Evolutionary conservation across 495 filamentous ascomycete genomes (phyloP).

Genomic region (Aspergillus leporis): DNA sequence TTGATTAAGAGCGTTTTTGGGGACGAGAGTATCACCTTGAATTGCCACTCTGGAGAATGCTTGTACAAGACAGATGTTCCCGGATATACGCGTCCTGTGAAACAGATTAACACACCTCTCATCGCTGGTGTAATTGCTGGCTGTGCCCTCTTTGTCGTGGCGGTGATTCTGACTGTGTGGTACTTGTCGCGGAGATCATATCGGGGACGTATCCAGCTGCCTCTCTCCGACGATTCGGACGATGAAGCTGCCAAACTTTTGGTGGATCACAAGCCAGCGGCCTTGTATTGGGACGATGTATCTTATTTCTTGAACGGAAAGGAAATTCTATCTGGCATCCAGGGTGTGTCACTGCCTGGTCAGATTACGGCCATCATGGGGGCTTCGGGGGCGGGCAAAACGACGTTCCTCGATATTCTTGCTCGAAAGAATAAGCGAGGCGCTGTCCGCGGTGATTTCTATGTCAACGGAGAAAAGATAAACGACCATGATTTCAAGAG

Average conservation of each 20-base stretch:
- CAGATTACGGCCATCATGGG: constrained; percentile 98
- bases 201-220: constrained; percentile 70
- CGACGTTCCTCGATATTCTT: constrained; percentile 94
- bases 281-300: constrained; percentile 85
- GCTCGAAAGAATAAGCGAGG: constrained; percentile 98
- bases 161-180: constrained; percentile 80
- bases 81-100: constrained; percentile 83
- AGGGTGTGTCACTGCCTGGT: constrained; percentile 82
- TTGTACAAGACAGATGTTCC: constrained; percentile 88
- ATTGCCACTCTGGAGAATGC: constrained; percentile 87
- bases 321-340: constrained; percentile 77
- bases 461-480: constrained; percentile 90
- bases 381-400: constrained; percentile 95
- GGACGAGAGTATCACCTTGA: constrained; percentile 80
- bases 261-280: constrained; percentile 86
- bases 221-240: constrained; percentile 82
- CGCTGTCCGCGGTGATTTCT: constrained; percentile 75
- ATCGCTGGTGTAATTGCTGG: constrained; percentile 94
- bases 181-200: constrained; percentile 74
- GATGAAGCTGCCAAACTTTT: constrained; percentile 85
- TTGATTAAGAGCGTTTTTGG: constrained; percentile 87
- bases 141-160: constrained; percentile 82
- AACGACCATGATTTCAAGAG: constrained; percentile 81
- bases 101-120: constrained; percentile 94
- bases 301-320: constrained; percentile 85